Conservation (phyloP, 176 grass and related monocot genomes). For the Thalia dealbata region DNA sequence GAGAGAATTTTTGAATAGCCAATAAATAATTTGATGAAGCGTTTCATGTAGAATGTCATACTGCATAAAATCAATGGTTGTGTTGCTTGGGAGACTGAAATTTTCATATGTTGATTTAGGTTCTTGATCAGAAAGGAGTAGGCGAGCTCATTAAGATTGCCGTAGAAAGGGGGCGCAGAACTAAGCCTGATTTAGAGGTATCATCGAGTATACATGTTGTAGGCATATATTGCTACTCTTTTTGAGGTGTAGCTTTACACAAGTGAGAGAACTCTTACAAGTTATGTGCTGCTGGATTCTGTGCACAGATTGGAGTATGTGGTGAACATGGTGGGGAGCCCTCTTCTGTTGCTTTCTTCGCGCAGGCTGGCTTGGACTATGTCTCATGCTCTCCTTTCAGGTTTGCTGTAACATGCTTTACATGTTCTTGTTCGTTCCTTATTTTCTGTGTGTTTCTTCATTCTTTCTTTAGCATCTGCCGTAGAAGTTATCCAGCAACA, state of each 20-base stretch:
- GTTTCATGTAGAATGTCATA: too few species aligned
- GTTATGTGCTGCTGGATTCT: too few species aligned
- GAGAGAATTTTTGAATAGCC: too few species aligned
- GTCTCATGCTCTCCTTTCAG: constrained; percentile 98
- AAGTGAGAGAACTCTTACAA: too few species aligned
- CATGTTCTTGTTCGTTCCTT: too few species aligned
- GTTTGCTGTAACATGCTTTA: constrained; percentile 13
- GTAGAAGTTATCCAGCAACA: too few species aligned
- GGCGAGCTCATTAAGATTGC: constrained; percentile 74
- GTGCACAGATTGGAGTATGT: constrained; percentile 67
- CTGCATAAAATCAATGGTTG: too few species aligned
- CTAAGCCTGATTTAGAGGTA: constrained; percentile 85
- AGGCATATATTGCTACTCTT: too few species aligned
- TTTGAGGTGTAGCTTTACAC: too few species aligned
- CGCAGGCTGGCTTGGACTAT: constrained; percentile 74
- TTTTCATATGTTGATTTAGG: constrained; percentile 27
- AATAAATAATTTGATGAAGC: too few species aligned
- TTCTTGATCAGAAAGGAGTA: constrained; percentile 88
- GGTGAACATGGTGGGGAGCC: constrained; percentile 98
- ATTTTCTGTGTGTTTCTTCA: too few species aligned
- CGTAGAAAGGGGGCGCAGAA: constrained; percentile 65
- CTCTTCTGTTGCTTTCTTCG: constrained; percentile 91
- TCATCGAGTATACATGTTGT: background rate
- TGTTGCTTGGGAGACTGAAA: background rate
- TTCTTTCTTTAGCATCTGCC: too few species aligned